Evolutionary conservation across 345 rosid species (phyloP).

Genomic region (Orychophragmus violaceus): DNA sequence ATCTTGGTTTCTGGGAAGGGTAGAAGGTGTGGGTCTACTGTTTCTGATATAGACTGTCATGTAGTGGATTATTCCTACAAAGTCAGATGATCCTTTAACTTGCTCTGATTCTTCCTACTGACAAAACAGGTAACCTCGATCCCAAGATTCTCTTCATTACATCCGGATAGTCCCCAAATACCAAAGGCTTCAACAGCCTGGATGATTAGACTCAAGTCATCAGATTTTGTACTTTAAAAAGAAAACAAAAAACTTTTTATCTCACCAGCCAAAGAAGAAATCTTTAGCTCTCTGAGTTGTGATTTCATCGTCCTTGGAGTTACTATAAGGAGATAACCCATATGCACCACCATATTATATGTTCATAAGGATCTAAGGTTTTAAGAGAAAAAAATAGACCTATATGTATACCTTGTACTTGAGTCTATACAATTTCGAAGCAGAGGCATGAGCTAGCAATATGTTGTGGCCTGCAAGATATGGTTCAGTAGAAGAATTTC

Average conservation of each 20-base stretch:
- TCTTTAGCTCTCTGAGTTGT: slow-evolving; percentile 45
- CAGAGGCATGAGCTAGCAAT: slow-evolving; percentile 66
- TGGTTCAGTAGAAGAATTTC: slow-evolving; percentile 66
- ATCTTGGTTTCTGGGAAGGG: slow-evolving; percentile 21
- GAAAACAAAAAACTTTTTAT: not conserved
- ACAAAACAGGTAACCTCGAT: slow-evolving; percentile 59
- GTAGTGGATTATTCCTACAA: slow-evolving; percentile 51
- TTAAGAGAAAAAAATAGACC: not conserved
- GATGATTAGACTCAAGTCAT: not conserved
- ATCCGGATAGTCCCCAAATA: slow-evolving; percentile 72
- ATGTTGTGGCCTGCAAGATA: slow-evolving; percentile 57
- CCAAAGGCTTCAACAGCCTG: slow-evolving; percentile 54
- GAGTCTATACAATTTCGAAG: slow-evolving; percentile 44
- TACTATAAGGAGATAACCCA: slow-evolving; percentile 39
- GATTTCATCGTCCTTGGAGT: slow-evolving; percentile 37
- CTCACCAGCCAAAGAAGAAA: slow-evolving; percentile 50
- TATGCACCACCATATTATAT: slow-evolving; percentile 11
- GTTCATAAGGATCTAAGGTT: slow-evolving; percentile 32
- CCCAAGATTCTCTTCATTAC: slow-evolving; percentile 52
- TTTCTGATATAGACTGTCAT: slow-evolving; percentile 25
- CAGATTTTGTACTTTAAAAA: not conserved
- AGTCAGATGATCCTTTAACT: slow-evolving; percentile 62
- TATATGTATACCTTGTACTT: slow-evolving; percentile 46
- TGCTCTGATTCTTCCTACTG: slow-evolving; percentile 42
- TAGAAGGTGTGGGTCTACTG: slow-evolving; percentile 8